These are phyloP conservation scores for Globisporangium irregulare DNA, from an alignment of 352 stramenopile genomes.

Conservation along the genomic window DNA sequence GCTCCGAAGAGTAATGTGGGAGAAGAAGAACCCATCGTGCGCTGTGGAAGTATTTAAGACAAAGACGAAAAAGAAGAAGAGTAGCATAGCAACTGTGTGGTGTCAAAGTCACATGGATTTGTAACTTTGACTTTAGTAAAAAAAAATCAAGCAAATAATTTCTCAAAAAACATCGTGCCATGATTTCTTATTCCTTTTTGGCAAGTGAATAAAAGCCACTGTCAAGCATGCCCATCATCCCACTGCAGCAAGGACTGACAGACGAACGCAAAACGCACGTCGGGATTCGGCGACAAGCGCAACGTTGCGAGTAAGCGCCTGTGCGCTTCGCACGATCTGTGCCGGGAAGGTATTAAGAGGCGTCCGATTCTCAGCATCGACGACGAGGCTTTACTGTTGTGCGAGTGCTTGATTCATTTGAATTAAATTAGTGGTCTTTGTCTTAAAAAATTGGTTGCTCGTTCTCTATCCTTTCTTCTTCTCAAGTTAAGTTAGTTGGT, in stretches of 20 bases:
- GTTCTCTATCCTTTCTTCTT: neutral
- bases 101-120: neutral
- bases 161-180: conserved; percentile 2
- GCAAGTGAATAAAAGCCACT: neutral
- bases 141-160: neutral
- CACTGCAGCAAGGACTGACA: neutral
- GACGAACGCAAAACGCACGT: neutral
- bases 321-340: neutral
- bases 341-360: conserved; percentile 1
- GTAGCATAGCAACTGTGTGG: neutral
- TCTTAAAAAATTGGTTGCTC: neutral
- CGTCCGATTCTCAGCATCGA: neutral
- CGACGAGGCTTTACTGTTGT: neutral
- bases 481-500: conserved; percentile 6
- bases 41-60: conserved; percentile 1
- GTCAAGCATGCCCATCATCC: neutral
- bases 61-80: neutral
- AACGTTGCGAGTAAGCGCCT: conserved; percentile 1
- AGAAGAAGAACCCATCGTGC: neutral
- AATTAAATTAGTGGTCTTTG: conserved; percentile 3
- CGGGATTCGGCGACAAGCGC: conserved; percentile 7
- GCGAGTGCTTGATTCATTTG: neutral
- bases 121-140: neutral
- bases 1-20: neutral
- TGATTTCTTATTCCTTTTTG: neutral